phyloP scores from a whole-genome alignment of 2,329 filamentous ascomycete genomes.

The Pseudopithomyces maydicus region DNA sequence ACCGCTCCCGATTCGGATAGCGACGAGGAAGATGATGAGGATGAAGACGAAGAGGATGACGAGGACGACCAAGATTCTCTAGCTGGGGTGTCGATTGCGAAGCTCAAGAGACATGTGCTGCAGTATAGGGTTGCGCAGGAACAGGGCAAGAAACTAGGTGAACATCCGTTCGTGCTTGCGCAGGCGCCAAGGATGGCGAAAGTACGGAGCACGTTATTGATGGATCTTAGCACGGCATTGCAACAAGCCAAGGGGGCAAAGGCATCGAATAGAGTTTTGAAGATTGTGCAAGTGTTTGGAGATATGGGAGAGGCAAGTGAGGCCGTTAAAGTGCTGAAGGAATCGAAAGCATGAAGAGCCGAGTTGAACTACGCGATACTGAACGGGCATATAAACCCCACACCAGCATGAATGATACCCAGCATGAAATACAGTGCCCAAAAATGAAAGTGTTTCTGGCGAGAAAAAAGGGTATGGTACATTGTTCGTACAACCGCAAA shows the following conservation, averaged over 20 bases:
- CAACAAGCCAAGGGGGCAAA: constrained; percentile 58
- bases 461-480: constrained; percentile 33
- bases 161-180: constrained; percentile 67
- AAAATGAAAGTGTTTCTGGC: constrained; percentile 44
- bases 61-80: constrained; percentile 34
- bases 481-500: constrained; percentile 37
- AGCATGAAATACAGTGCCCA: constrained; percentile 1
- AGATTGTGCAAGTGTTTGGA: constrained; percentile 64
- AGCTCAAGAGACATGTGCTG: constrained; percentile 61
- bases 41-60: constrained; percentile 43
- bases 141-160: constrained; percentile 57
- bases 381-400: not conserved
- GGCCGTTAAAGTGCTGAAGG: constrained; percentile 62
- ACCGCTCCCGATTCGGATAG: constrained; percentile 9
- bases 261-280: constrained; percentile 53
- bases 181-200: constrained; percentile 62
- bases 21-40: constrained; percentile 35
- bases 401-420: constrained; percentile 2
- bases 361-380: not conserved
- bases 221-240: constrained; percentile 68
- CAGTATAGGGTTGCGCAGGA: constrained; percentile 63
- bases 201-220: constrained; percentile 65
- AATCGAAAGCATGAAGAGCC: constrained; percentile 21
- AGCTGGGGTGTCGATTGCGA: constrained; percentile 41
- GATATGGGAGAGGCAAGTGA: constrained; percentile 65